Evolutionary conservation across 805 yeast genomes (phyloP), one percentile per base, ranked within the genome.

Genomic region (Schizosaccharomyces octosporus): DNA sequence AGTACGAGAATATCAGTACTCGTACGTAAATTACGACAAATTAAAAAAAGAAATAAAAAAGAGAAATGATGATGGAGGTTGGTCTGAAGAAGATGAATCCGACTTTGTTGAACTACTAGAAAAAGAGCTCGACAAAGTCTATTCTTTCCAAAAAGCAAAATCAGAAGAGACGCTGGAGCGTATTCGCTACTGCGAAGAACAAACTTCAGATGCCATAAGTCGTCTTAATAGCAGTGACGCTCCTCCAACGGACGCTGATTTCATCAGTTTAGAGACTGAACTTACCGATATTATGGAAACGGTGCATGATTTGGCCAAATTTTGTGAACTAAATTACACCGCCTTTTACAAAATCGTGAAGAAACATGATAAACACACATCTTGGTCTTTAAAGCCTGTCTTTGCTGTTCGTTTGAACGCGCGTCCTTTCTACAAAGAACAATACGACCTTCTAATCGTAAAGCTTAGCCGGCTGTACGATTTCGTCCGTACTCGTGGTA

Each of bases 281-380:
- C 72, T 85, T 63, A 78, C 83, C 62, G 96, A 89, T 67, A 83
- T 93, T 67, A 89, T 93, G 72, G 96, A 97, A 27, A 97, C 89
- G 73, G 96, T 93, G 57, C 97, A 93, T 69, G 98, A 93, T 72
- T 78, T 93, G 68, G 95, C 95, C 65, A 90, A 90, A 71, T 93
- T 87, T 72, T 81, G 96, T 21, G 79, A 95, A 64, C 79, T 93
- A 69, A 93, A 93, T 73, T 93, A 93, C 75, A 89, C 95, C 24
- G 98, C 98, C 1, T 93, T 93, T 76, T 95, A 87, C 72, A 93
- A 93, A 72, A 93, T 93, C 67, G 80, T 93, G 69, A 93, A 93
- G 74, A 93, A 93, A 73, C 98, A 93, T 72, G 98, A 93, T 73
- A 93, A 93, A 72, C 79, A 80, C 65, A 89, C 97, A 19, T 76